Base-by-base conservation (phyloP, 306 rosid genomes). In the Trifolium repens region DNA sequence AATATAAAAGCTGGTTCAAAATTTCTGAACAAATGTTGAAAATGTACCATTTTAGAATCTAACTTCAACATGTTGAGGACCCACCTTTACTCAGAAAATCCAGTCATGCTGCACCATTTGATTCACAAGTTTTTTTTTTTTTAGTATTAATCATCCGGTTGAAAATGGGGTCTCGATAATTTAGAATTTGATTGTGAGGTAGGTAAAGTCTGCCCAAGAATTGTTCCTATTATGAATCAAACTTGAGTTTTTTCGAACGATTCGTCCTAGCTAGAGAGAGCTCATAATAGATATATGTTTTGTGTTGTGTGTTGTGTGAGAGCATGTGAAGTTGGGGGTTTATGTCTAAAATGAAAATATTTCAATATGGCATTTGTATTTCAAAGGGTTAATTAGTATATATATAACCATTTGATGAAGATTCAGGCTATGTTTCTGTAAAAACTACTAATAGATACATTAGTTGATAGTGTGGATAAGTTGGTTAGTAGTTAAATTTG, bases 1-100 rank as follows among this genome's bases (percentile, higher is more conserved):
- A 59, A 69, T 37, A 16, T n/a, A 9, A 67, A 82, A 50, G 78
- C 78, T 63, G 59, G 50, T 40, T 54, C 72, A 74, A 67, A 57
- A 65, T 79, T 75, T 26, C 82, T 27, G 72, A 71, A 50, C 80
- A 42, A 1, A 12, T 54, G 83, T 73, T 32, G 35, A 32, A 32
- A 32, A 32, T 32, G 35, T 32, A 32, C 69, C 81, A 58, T 77
- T 44, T 74, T 32, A 86, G 91, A 84, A 84, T 88, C 91, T 81
- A 79, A 74, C 67, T 69, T 72, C 75, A 74, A 84, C 62, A 60
- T 22, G 69, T 46, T 3, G 52, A 76, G 69, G 87, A 71, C 86
- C 86, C 78, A 72, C 76, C 17, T 52, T 62, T 22, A 44, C 50
- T 70, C 16, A 13, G 67, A 74, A 19, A 47, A 58, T 72, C 17